Percentiles rank a stretch among this genome's conserved stretches.
Conservation (phyloP, 495 filamentous ascomycete species). For the Polyplosphaeria fusca region DNA sequence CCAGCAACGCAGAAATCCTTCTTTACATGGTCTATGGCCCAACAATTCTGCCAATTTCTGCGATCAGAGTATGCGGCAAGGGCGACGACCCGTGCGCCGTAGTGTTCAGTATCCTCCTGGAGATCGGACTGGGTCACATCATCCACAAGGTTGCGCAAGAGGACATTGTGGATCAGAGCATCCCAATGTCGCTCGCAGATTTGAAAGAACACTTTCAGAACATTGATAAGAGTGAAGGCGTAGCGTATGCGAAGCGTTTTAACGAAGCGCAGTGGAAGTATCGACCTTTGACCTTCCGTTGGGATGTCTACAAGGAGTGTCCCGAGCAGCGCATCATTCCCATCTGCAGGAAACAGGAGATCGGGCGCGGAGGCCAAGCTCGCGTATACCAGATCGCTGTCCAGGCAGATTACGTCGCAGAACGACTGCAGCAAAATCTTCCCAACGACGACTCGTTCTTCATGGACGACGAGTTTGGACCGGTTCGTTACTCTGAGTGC, state of each 20-base stretch:
- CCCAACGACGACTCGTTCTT: background rate
- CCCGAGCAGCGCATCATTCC: constrained; percentile 35
- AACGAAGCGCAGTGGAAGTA: constrained; percentile 33
- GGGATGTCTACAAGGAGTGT: constrained; percentile 22
- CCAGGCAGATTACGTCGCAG: constrained; percentile 36
- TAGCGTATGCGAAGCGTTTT: constrained; percentile 5
- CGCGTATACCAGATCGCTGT: constrained; percentile 39
- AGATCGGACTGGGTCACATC: constrained; percentile 34
- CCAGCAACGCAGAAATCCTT: constrained; percentile 4
- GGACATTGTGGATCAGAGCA: constrained; percentile 23
- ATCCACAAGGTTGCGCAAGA: constrained; percentile 22
- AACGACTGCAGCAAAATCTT: background rate
- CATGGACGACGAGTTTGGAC: constrained; percentile 20
- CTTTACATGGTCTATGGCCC: background rate
- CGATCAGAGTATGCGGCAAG: background rate
- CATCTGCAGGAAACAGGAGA: constrained; percentile 31
- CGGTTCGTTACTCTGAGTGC: background rate
- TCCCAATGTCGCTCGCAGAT: background rate
- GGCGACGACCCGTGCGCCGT: constrained; percentile 28
- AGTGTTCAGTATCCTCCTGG: constrained; percentile 41
- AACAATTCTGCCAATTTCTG: constrained; percentile 2
- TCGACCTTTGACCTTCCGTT: constrained; percentile 33
- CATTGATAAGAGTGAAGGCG: background rate
- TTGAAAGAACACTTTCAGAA: constrained; percentile 1
- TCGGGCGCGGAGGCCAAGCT: constrained; percentile 38